These are phyloP conservation scores for Poa pratensis DNA, from an alignment of 176 grass and related monocot genomes.

Conservation along the genomic window DNA sequence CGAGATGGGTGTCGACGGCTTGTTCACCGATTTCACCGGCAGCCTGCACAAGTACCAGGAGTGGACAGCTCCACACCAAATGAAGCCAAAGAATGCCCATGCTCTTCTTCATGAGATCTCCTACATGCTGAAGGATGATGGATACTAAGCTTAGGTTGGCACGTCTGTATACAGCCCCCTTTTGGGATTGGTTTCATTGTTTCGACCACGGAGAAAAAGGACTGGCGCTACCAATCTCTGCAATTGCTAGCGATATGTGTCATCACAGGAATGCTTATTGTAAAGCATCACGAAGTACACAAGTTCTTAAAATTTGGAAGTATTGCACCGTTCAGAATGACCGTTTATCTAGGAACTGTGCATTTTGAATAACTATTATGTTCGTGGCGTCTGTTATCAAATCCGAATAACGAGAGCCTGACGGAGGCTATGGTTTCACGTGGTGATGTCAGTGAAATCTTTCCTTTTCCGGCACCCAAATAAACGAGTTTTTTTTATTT, in stretches of 20 bases:
- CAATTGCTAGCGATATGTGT: not conserved
- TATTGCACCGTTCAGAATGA: not conserved
- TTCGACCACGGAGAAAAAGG: not conserved
- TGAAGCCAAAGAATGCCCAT: slow-evolving; percentile 46
- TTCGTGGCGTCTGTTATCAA: not conserved
- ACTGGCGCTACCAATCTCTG: not conserved
- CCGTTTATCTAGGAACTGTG: no score
- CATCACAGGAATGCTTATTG: not conserved
- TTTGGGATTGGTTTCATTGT: slow-evolving; percentile 5
- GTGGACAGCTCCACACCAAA: slow-evolving; percentile 52
- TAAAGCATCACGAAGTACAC: not conserved
- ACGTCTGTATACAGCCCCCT: not conserved
- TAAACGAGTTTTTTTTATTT: no score
- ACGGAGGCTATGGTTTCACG: not conserved
- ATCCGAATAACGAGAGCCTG: not conserved
- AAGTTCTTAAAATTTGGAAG: not conserved
- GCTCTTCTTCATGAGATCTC: slow-evolving; percentile 57
- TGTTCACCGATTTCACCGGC: slow-evolving; percentile 83
- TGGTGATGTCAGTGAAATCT: not conserved
- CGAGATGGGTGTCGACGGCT: slow-evolving; percentile 54
- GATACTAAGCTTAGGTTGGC: slow-evolving; percentile 28
- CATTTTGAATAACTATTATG: not conserved
- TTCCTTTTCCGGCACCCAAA: no score
- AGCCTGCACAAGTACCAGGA: slow-evolving; percentile 68
- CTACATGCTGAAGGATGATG: slow-evolving; percentile 50